Conservation (phyloP, 768 basidiomycete species). For the Amanita muscaria region DNA sequence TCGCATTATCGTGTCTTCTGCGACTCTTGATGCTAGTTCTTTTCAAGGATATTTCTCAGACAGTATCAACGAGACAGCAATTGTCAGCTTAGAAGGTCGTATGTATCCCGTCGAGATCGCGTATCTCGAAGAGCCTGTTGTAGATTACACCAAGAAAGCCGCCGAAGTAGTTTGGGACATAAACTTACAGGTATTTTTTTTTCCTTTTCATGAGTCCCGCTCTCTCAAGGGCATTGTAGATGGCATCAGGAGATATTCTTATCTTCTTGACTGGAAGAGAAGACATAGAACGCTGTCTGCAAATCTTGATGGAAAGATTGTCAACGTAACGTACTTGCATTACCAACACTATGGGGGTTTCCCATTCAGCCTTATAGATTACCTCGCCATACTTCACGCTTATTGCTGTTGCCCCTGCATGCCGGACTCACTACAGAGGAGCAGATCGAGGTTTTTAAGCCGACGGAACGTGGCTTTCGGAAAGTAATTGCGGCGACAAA, state of each 20-base stretch:
- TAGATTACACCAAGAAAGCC: slow-evolving; percentile 77
- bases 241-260: slow-evolving; percentile 80
- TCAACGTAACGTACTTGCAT: slow-evolving; percentile 41
- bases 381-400: slow-evolving; percentile 42
- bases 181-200: slow-evolving; percentile 53
- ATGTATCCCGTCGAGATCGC: slow-evolving; percentile 94
- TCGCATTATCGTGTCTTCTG: slow-evolving; percentile 89
- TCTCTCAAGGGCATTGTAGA: slow-evolving; percentile 32
- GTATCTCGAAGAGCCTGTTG: slow-evolving; percentile 67
- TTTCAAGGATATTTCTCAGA: slow-evolving; percentile 86
- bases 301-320: slow-evolving; percentile 70
- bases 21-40: slow-evolving; percentile 87
- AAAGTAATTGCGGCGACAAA: slow-evolving; percentile 94
- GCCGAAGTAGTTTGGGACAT: slow-evolving; percentile 82
- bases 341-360: slow-evolving; percentile 4
- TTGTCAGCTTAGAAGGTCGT: slow-evolving; percentile 87
- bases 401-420: slow-evolving; percentile 73
- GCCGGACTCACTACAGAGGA: slow-evolving; percentile 85
- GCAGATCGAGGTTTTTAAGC: slow-evolving; percentile 79
- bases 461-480: slow-evolving; percentile 62
- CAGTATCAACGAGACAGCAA: slow-evolving; percentile 61
- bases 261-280: slow-evolving; percentile 94
- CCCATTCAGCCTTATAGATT: slow-evolving; percentile 25
- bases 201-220: neutral
- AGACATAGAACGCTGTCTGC: slow-evolving; percentile 86